phyloP scores from a whole-genome alignment of 768 basidiomycete genomes.

The Tricholoma hemisulphureum region DNA sequence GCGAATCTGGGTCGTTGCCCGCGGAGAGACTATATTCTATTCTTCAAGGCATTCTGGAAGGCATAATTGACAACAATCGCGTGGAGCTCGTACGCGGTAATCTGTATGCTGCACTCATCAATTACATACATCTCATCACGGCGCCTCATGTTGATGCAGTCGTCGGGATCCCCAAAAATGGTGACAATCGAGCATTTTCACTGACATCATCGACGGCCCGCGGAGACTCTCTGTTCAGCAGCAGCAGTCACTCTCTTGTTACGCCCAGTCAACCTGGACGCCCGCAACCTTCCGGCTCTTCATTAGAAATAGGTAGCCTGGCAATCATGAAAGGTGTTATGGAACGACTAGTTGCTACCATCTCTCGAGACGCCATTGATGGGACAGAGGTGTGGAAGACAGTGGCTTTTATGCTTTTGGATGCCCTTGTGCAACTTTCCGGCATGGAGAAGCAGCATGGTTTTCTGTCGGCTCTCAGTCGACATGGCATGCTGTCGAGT shows the following conservation, averaged over 20 bases:
- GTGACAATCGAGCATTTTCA: conserved; percentile 21
- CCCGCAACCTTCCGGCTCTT: conserved; percentile 23
- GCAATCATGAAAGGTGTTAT: conserved; percentile 62
- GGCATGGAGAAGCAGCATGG: conserved; percentile 65
- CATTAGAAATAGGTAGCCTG: conserved; percentile 63
- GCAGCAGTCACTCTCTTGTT: conserved; percentile 37
- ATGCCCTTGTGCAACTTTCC: conserved; percentile 74
- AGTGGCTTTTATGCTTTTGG: conserved; percentile 87
- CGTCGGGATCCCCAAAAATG: not conserved
- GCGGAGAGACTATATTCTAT: conserved; percentile 76
- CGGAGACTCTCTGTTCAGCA: conserved; percentile 39
- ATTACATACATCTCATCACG: conserved; percentile 79
- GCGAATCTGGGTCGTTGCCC: conserved; percentile 68
- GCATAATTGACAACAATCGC: conserved; percentile 71
- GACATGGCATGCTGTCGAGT: conserved; percentile 75
- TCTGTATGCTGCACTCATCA: conserved; percentile 87
- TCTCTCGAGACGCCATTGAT: conserved; percentile 91
- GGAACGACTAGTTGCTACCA: conserved; percentile 68
- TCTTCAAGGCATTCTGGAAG: conserved; percentile 71
- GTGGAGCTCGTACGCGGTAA: conserved; percentile 90
- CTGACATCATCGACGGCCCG: conserved; percentile 39
- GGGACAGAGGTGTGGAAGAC: conserved; percentile 98
- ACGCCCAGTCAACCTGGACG: conserved; percentile 21
- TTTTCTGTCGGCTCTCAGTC: conserved; percentile 55
- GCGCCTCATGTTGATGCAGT: conserved; percentile 26